Conservation (phyloP, 345 rosid genomes). For the Orychophragmus violaceus region DNA sequence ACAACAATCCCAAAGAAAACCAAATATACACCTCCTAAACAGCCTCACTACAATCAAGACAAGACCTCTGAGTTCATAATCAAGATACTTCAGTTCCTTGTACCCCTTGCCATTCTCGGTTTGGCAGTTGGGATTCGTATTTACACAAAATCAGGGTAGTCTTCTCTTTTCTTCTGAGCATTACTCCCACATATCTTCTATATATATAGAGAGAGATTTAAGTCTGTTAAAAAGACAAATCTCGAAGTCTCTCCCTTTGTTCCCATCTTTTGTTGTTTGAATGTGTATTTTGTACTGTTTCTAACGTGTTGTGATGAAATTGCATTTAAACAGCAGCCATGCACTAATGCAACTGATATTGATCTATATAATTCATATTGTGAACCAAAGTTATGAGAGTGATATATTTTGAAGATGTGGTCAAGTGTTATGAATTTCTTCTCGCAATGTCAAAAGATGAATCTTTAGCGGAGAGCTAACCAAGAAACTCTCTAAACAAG, state of each 20-base stretch:
- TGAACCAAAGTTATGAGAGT: conserved; percentile 2
- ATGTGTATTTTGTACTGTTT: not conserved
- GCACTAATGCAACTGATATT: not conserved
- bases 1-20: conserved; percentile 54
- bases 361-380: not conserved
- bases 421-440: not conserved
- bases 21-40: conserved; percentile 57
- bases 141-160: conserved; percentile 51
- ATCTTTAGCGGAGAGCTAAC: not conserved
- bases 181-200: not conserved
- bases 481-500: not conserved
- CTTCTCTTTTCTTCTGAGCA: not conserved
- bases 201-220: not conserved
- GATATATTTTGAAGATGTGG: not conserved
- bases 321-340: conserved; percentile 8
- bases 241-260: conserved; percentile 17
- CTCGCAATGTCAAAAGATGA: not conserved
- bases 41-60: conserved; percentile 72
- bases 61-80: conserved; percentile 73
- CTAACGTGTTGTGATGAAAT: not conserved
- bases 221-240: not conserved
- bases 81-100: conserved; percentile 71
- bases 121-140: conserved; percentile 64
- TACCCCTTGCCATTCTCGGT: conserved; percentile 75
- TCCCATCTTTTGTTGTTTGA: conserved; percentile 14